Conservation (phyloP, 2,329 filamentous ascomycete genomes). For the Beauveria varroae region DNA sequence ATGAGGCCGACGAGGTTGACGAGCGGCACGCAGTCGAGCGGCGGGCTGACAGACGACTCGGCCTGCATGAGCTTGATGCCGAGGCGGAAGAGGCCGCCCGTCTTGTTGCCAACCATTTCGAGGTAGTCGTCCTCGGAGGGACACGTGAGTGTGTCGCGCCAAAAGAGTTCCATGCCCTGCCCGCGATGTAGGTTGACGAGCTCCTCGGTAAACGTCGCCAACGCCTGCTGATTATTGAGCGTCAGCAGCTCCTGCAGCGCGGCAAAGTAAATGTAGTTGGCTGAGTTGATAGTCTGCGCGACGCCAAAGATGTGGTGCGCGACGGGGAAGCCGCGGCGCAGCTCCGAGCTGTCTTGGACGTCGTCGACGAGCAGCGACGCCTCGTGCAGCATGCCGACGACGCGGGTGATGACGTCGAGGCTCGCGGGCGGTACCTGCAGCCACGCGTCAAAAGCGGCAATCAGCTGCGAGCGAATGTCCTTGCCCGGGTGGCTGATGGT, state of each 20-base stretch:
- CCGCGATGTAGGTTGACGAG: conserved; percentile 77
- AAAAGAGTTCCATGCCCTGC: conserved; percentile 87
- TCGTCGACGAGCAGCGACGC: conserved; percentile 80
- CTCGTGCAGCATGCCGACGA: conserved; percentile 80
- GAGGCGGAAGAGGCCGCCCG: conserved; percentile 76
- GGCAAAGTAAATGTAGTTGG: conserved; percentile 83
- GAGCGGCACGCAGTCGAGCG: conserved; percentile 69
- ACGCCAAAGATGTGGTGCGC: conserved; percentile 80
- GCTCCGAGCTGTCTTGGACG: conserved; percentile 71
- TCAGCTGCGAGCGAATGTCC: conserved; percentile 73
- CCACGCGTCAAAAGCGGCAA: conserved; percentile 75
- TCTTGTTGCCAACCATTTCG: conserved; percentile 93
- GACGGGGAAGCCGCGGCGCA: conserved; percentile 73
- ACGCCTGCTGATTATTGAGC: conserved; percentile 58
- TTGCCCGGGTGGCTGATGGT: conserved; percentile 73
- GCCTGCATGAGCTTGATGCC: conserved; percentile 86
- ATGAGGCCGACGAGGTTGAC: conserved; percentile 79
- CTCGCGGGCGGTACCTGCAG: conserved; percentile 63
- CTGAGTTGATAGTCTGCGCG: conserved; percentile 82
- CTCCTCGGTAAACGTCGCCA: conserved; percentile 73
- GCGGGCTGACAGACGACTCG: conserved; percentile 41
- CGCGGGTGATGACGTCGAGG: conserved; percentile 67
- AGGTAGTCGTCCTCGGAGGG: conserved; percentile 84
- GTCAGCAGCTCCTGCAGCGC: conserved; percentile 68
- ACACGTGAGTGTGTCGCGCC: conserved; percentile 77